Evolutionary conservation across 371 early-diverging fungal species (phyloP), one percentile per base, ranked within the genome.

Genomic region (Mucor racemosus): DNA sequence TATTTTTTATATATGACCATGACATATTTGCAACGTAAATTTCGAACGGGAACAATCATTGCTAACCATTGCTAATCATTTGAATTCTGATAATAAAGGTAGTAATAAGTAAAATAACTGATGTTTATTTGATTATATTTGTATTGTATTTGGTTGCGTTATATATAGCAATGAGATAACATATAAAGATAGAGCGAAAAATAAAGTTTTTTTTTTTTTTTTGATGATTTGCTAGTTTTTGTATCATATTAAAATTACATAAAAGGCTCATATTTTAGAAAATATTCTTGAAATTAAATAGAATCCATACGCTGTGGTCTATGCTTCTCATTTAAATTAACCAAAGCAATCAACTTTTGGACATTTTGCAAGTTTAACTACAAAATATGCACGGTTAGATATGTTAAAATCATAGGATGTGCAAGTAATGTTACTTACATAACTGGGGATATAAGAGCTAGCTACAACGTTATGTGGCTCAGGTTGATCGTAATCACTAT

Each of bases 401-500:
- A 2, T 38, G 38, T 38, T 11, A 38, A 38, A 7, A 38, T 4
- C 1, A 38, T 38, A 26, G 26, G 26, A 26, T 26, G 26, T 26
- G 26, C 1, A 26, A 26, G 26, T 38, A 38, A 38, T 11, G 5
- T 38, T 1, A 71, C 71, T 71, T 66, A 71, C 71, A 62, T 71
- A 66, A 48, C 75, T 72, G 19, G 90, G 88, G 34, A 89, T 72
- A 68, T 88, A 89, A 26, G 82, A 78, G 50, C 79, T 86, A 10
- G 80, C 78, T n/a, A 76, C 79, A 13, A 87, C 85, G 35, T 78
- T 78, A 34, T 87, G 81, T 13, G 86, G 81, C 62, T 82, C 84
- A 17, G 90, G 90, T 21, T 83, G 80, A 70, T 88, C 87, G 62
- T 87, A 89, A 6, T 80, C 80, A 62, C 82, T 84, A 62, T 93